A percentile compares a stretch with the other conserved stretches of the same genome.
These are phyloP conservation scores for Rhizomucor pusillus DNA, from an alignment of 371 early-diverging fungal genomes.

Conservation along the genomic window DNA sequence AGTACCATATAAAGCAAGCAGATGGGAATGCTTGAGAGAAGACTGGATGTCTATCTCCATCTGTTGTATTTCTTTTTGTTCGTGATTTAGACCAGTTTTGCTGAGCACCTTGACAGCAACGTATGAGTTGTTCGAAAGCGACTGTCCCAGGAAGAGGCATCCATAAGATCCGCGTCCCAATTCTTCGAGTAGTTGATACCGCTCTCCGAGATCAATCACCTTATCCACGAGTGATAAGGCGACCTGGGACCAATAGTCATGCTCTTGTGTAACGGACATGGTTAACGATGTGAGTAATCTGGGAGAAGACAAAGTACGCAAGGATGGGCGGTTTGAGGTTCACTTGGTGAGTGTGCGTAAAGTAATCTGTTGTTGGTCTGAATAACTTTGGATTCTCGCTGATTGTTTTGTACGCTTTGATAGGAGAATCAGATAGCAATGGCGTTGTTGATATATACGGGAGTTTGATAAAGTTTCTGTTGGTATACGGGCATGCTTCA, in stretches of 20 bases:
- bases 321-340: background rate
- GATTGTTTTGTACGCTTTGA: background rate
- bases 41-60: constrained; percentile 76
- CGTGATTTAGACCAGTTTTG: constrained; percentile 58
- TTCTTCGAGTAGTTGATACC: constrained; percentile 52
- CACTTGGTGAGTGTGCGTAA: background rate
- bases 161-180: constrained; percentile 66
- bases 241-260: constrained; percentile 25
- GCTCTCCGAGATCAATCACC: constrained; percentile 16
- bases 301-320: no score
- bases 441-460: background rate
- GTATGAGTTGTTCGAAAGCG: constrained; percentile 36
- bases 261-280: constrained; percentile 12
- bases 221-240: constrained; percentile 28
- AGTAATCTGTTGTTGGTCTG: no score
- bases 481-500: background rate
- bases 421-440: background rate
- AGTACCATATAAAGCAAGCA: constrained; percentile 59
- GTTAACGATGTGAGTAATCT: background rate
- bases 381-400: background rate
- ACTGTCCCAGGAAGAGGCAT: constrained; percentile 57
- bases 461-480: background rate
- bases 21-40: constrained; percentile 61
- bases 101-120: constrained; percentile 73
- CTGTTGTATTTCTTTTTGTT: constrained; percentile 65